Evolutionary conservation across 257 asterid species (phyloP).

Genomic region (Solanum chilense): DNA sequence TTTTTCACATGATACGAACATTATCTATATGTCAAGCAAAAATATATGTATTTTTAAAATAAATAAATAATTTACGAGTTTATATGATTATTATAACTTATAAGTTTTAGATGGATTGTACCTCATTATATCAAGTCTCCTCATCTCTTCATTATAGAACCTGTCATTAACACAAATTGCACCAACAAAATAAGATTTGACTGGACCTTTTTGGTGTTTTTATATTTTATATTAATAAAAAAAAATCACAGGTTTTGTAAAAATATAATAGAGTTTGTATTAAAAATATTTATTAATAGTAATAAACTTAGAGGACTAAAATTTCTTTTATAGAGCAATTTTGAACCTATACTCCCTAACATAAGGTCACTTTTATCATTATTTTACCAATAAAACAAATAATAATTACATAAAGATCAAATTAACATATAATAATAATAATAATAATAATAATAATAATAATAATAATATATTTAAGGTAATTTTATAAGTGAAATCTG

Average conservation of each 20-base stretch:
- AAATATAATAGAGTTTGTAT: not conserved
- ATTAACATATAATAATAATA: not conserved
- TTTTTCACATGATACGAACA: not conserved
- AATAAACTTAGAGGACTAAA: not conserved
- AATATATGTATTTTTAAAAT: not conserved
- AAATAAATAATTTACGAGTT: not conserved
- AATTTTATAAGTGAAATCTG: not conserved
- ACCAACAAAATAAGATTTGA: not conserved
- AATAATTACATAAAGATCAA: not conserved
- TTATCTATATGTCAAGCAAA: not conserved
- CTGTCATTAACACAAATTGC: not conserved
- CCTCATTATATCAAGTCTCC: not conserved
- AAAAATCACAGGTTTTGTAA: not conserved
- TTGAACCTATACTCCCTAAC: not conserved
- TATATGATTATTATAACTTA: not conserved
- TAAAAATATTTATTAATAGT: not conserved
- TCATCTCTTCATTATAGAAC: not conserved
- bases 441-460: no score
- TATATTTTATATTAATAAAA: not conserved
- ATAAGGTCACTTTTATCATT: not conserved
- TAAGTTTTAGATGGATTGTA: not conserved
- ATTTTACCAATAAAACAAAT: not conserved
- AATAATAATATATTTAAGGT: no score
- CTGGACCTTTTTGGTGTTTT: not conserved
- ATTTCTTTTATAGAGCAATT: not conserved